Evolutionary conservation across 176 grass and related monocot genomes (phyloP).

Genomic region (Hsuehochloa calcarea): DNA sequence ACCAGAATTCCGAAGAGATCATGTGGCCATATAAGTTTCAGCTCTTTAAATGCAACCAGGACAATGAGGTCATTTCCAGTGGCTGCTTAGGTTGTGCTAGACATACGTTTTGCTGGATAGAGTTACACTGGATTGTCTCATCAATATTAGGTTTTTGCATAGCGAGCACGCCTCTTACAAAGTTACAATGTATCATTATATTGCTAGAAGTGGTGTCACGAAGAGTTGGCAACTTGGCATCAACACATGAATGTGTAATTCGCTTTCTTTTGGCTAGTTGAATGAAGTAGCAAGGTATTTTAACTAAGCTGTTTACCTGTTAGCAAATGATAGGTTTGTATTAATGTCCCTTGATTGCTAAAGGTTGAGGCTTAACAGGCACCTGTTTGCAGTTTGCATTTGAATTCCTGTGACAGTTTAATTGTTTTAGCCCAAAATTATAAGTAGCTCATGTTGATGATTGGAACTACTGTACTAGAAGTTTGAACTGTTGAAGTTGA

Average conservation of each 20-base stretch:
- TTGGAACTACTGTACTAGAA: background rate
- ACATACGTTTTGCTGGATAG: background rate
- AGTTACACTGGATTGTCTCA: background rate
- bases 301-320: constrained; percentile 4
- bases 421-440: background rate
- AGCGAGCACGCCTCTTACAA: background rate
- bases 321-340: constrained; percentile 13
- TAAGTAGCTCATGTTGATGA: background rate
- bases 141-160: background rate
- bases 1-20: background rate
- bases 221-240: constrained; percentile 22
- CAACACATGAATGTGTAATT: background rate
- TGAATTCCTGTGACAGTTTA: background rate
- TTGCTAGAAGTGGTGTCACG: background rate
- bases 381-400: background rate
- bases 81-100: background rate
- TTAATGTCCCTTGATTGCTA: background rate
- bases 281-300: constrained; percentile 9
- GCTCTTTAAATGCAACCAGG: background rate
- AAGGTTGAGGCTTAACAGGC: background rate
- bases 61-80: background rate
- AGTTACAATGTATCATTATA: background rate
- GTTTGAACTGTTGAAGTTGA: constrained; percentile 1
- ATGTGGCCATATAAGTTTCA: background rate
- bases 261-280: background rate